These are phyloP conservation scores for Pyrus bretschneideri DNA, from an alignment of 306 rosid species.

Conservation along the genomic window DNA sequence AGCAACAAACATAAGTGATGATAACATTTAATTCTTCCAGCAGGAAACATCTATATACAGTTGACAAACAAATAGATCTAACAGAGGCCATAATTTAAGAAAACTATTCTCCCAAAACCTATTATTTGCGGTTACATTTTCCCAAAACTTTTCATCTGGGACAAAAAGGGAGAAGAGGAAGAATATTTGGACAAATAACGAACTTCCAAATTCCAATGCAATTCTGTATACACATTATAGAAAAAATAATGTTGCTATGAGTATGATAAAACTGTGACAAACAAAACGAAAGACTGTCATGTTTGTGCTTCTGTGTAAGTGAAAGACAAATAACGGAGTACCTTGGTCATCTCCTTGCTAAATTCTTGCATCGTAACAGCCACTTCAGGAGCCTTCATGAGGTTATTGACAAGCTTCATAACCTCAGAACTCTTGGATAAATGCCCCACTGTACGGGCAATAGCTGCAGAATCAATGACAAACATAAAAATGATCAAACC, in stretches of 20 bases:
- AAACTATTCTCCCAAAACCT: not conserved
- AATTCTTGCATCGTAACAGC: constrained; percentile 96
- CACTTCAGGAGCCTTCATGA: constrained; percentile 96
- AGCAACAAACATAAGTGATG: not conserved
- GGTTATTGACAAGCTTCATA: constrained; percentile 92
- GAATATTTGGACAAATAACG: not conserved
- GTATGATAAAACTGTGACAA: not conserved
- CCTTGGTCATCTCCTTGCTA: constrained; percentile 99
- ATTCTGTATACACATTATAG: not conserved
- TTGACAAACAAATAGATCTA: not conserved
- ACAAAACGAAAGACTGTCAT: not conserved
- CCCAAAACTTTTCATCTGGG: not conserved
- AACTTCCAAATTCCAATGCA: too few species aligned
- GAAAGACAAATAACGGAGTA: constrained; percentile 8
- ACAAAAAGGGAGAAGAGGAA: not conserved
- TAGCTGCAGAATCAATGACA: constrained; percentile 26
- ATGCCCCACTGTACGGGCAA: constrained; percentile 92
- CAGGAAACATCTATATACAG: not conserved
- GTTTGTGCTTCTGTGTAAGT: not conserved
- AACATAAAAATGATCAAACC: not conserved
- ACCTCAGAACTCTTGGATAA: constrained; percentile 96
- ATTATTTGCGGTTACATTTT: not conserved
- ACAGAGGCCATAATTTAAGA: not conserved
- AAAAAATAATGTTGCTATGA: not conserved
- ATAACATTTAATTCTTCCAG: not conserved